A percentile compares a stretch with the other conserved stretches of the same genome.
phyloP scores from a whole-genome alignment of 2,329 filamentous ascomycete species.

The Aspergillus cejpii region DNA sequence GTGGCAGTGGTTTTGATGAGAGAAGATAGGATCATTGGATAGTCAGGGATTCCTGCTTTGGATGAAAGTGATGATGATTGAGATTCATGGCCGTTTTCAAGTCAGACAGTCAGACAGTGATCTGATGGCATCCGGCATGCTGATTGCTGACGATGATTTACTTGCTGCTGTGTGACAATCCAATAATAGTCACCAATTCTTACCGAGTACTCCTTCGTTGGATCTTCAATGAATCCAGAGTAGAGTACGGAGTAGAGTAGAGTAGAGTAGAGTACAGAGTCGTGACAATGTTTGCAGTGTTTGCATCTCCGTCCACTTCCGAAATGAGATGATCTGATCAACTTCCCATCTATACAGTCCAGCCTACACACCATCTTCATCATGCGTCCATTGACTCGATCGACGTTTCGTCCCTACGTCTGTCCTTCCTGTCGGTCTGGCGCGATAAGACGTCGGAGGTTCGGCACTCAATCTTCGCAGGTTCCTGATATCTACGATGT shows the following conservation, averaged over 20 bases:
- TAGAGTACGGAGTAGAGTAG: no score
- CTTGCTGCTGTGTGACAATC: neutral
- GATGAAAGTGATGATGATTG: no score
- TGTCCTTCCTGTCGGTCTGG: constrained; percentile 37
- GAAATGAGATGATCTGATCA: constrained; percentile 2
- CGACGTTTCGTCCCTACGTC: constrained; percentile 34
- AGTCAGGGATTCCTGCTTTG: no score
- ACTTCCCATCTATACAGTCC: constrained; percentile 11
- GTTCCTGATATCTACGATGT: constrained; percentile 79
- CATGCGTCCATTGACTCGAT: constrained; percentile 33
- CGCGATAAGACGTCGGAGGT: constrained; percentile 24
- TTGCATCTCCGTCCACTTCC: constrained; percentile 12
- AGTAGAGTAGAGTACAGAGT: no score
- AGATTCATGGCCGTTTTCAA: no score
- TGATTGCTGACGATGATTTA: no score
- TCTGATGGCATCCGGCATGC: no score
- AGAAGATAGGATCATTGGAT: neutral
- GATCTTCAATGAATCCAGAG: no score
- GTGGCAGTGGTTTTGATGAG: constrained; percentile 1
- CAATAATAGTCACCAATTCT: no score
- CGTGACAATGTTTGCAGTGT: constrained; percentile 23
- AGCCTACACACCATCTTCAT: constrained; percentile 15
- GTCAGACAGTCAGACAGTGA: no score
- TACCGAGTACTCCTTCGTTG: no score
- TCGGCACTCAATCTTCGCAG: constrained; percentile 30